Base-by-base conservation (phyloP, 2,329 filamentous ascomycete species). In the Fusarium udum region DNA sequence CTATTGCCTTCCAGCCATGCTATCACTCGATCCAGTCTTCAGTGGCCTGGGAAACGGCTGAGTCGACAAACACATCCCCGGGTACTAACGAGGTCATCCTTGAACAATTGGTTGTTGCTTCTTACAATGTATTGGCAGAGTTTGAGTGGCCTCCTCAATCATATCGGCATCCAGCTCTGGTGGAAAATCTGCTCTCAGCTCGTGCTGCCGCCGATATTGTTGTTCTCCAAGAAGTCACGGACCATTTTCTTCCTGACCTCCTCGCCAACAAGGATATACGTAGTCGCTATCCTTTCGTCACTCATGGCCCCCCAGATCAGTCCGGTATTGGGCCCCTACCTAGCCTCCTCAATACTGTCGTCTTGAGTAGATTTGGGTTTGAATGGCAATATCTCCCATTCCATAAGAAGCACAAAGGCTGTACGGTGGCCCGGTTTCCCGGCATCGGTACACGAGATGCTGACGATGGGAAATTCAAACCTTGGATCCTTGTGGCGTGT, bases 201-300 rank as follows among this genome's bases (percentile, higher is more conserved):
- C 78, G 80, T 13, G 85, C 86, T 7, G 65, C 76, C 2, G 82
- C 87, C 13, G 87, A 89, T 63, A 79, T 88, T 7, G 72, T 89
- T 14, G 81, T 88, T 7, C 83, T 93, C 10, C 86, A 92, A 77
- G 91, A 92, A 80, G 88, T 92, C 3, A 91, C 90, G 0, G 90
- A 92, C 69, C 84, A 88, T 45, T 91, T 92, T 67, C 84, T 93
- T 1, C 83, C 84, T 1, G 86, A 85, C 64, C 81, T 93, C 2
- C 85, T 92, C 4, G 75, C 77, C 6, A 78, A 88, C 61, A 66
- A 80, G 5, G 75, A 80, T 5, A 82, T 92, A 31, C 83, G 84
- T 34, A 72, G 79, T 16, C 80, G 78, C 4, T 92, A 91, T 71
- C 84, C 86, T 3, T 92, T 87, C 76, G 80, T 82, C n/a, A 89